These are phyloP conservation scores for Melaleuca quinquenervia DNA, from an alignment of 345 rosid species.

Conservation along the genomic window DNA sequence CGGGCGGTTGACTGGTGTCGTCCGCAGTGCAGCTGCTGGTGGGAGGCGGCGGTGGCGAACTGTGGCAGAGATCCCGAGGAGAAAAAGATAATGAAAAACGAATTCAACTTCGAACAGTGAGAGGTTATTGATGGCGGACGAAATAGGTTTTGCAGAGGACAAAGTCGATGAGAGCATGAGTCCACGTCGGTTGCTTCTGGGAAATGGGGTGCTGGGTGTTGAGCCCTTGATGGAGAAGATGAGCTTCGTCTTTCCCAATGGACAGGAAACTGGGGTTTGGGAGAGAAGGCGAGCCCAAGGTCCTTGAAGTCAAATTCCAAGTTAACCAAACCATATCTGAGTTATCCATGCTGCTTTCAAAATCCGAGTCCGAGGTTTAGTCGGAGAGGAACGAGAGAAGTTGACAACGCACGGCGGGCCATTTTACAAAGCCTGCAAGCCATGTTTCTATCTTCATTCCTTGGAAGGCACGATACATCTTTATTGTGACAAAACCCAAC, in stretches of 20 bases:
- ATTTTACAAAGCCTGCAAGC: neutral
- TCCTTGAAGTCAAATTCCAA: neutral
- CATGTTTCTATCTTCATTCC: neutral
- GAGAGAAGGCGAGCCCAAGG: neutral
- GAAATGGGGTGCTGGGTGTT: slow-evolving; percentile 13
- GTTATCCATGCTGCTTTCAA: neutral
- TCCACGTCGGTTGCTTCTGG: slow-evolving; percentile 52
- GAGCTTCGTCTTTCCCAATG: slow-evolving; percentile 6
- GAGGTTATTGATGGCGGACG: slow-evolving; percentile 29
- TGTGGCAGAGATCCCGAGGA: neutral
- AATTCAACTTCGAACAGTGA: neutral
- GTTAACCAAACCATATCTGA: neutral
- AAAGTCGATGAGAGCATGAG: slow-evolving; percentile 11
- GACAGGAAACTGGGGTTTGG: neutral
- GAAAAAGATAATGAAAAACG: neutral
- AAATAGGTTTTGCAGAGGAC: slow-evolving; percentile 14
- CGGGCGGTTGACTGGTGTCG: neutral
- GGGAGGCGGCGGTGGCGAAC: neutral
- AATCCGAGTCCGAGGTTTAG: neutral
- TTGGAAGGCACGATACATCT: neutral
- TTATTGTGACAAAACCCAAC: neutral
- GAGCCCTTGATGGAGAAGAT: neutral
- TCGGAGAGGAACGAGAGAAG: neutral
- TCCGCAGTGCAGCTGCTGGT: neutral
- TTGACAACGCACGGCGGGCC: neutral